phyloP scores from a whole-genome alignment of 108 stramenopile genomes.

The Thalassiosira profunda region DNA sequence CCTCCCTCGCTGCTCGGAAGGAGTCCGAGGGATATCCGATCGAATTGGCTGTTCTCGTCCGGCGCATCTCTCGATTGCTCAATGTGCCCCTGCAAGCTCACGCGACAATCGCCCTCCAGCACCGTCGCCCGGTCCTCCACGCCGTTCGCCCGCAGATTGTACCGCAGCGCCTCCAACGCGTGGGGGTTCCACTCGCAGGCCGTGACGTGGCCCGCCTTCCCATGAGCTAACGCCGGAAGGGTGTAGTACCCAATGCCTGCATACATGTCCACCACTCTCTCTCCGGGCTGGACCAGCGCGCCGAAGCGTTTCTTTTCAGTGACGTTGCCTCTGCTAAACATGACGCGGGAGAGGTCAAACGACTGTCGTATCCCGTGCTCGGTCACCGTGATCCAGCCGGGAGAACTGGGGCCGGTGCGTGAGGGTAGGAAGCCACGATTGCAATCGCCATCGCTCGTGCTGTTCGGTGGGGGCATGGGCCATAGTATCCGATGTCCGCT shows the following conservation, averaged over 20 bases:
- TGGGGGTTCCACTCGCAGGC: conserved; percentile 96
- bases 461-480: conserved; percentile 31
- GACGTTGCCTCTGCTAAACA: conserved; percentile 96
- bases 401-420: conserved; percentile 49
- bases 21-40: conserved; percentile 94
- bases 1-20: conserved; percentile 93
- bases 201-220: conserved; percentile 67
- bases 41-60: no score
- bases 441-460: conserved; percentile 9
- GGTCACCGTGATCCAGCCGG: conserved; percentile 93
- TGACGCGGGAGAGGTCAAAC: conserved; percentile 93
- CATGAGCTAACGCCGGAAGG: conserved; percentile 85
- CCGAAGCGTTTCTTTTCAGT: conserved; percentile 95
- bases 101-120: conserved; percentile 84
- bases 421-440: conserved; percentile 30
- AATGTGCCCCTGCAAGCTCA: conserved; percentile 19
- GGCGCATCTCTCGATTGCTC: not conserved
- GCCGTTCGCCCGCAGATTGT: conserved; percentile 83
- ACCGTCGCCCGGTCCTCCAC: conserved; percentile 73
- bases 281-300: conserved; percentile 64
- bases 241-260: conserved; percentile 98
- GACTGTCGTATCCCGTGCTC: conserved; percentile 91
- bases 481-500: conserved; percentile 80
- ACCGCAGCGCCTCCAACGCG: conserved; percentile 73
- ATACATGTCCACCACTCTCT: conserved; percentile 93